phyloP scores from a whole-genome alignment of 2,329 filamentous ascomycete genomes.

The Colletotrichum agaves region DNA sequence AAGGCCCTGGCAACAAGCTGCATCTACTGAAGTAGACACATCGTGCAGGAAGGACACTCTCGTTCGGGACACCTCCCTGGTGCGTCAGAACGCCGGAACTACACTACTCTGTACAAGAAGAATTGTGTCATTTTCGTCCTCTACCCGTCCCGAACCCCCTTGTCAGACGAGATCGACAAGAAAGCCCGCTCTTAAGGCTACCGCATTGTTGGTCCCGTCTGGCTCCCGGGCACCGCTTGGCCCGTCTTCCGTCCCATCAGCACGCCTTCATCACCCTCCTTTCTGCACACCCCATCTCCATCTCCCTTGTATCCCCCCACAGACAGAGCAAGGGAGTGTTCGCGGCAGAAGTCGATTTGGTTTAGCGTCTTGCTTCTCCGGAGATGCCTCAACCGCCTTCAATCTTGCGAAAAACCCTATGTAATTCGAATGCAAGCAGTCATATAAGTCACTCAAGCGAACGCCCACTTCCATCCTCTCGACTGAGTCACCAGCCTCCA shows the following conservation, averaged over 20 bases:
- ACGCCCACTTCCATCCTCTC: neutral
- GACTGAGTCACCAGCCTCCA: neutral
- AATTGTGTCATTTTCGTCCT: constrained; percentile 33
- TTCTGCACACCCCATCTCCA: constrained; percentile 8
- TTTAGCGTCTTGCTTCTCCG: constrained; percentile 29
- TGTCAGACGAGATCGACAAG: constrained; percentile 35
- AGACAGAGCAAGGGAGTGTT: constrained; percentile 28
- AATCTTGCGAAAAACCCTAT: constrained; percentile 2
- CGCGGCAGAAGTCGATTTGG: constrained; percentile 31
- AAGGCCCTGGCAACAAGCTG: neutral
- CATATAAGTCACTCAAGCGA: constrained; percentile 28
- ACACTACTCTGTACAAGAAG: constrained; percentile 8
- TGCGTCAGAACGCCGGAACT: neutral
- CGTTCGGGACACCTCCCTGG: constrained; percentile 1
- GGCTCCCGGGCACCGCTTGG: constrained; percentile 21
- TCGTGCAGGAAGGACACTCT: constrained; percentile 6
- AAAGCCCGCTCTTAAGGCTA: constrained; percentile 33
- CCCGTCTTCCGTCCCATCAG: constrained; percentile 21
- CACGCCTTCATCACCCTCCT: constrained; percentile 9
- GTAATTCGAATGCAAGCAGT: constrained; percentile 2
- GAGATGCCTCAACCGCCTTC: constrained; percentile 33
- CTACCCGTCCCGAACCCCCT: constrained; percentile 6
- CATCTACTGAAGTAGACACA: constrained; percentile 7
- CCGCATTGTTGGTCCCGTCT: constrained; percentile 22
- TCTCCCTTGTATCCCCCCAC: constrained; percentile 30